Conservation (phyloP, 1,139 yeast genomes). For the Pichia sp. region DNA sequence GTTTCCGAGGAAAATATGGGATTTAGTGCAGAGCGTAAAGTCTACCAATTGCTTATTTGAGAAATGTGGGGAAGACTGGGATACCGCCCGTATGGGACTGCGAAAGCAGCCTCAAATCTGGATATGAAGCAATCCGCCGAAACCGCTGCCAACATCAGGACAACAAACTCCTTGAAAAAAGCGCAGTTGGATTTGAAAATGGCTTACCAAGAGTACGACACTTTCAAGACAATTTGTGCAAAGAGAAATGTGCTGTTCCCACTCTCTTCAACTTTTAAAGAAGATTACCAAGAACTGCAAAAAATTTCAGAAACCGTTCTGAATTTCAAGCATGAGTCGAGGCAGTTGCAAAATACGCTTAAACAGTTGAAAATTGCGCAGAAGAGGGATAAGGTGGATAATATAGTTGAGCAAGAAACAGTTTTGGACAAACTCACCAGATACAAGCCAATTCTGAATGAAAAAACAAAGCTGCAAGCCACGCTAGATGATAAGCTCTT, state of each 20-base stretch:
- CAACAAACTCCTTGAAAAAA: slow-evolving; percentile 28
- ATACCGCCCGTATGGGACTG: neutral
- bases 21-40: too few species aligned
- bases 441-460: slow-evolving; percentile 26
- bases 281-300: slow-evolving; percentile 15
- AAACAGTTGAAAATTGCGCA: slow-evolving; percentile 20
- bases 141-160: slow-evolving; percentile 16
- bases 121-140: neutral
- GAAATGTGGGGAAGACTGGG: slow-evolving; percentile 6
- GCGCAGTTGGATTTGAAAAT: slow-evolving; percentile 26
- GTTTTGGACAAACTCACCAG: slow-evolving; percentile 18
- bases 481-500: slow-evolving; percentile 39
- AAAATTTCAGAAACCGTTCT: slow-evolving; percentile 13
- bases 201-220: slow-evolving; percentile 21
- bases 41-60: neutral
- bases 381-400: slow-evolving; percentile 14
- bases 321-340: slow-evolving; percentile 21
- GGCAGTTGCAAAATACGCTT: slow-evolving; percentile 17
- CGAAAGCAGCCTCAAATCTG: neutral
- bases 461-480: slow-evolving; percentile 31
- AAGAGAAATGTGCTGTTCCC: slow-evolving; percentile 27
- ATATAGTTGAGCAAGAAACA: slow-evolving; percentile 8
- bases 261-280: slow-evolving; percentile 18
- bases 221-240: slow-evolving; percentile 23
- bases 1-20: too few species aligned